These are phyloP conservation scores for Curvularia eragrostidis DNA, from an alignment of 2,329 filamentous ascomycete genomes.

Conservation along the genomic window DNA sequence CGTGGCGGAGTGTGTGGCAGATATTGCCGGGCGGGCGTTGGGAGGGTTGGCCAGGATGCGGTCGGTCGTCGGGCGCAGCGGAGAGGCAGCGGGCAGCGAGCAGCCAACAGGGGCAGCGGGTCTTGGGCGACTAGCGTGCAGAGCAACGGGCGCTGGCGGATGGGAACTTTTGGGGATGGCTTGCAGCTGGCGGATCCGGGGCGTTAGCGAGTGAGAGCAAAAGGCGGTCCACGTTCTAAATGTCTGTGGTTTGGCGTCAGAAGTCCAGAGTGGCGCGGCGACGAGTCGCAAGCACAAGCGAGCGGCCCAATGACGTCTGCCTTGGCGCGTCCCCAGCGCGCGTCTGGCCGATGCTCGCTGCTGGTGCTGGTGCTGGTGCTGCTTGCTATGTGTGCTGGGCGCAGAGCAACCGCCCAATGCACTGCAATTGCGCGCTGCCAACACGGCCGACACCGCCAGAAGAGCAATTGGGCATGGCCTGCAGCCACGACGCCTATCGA, in stretches of 20 bases:
- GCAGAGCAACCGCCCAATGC: too few relatives aligned
- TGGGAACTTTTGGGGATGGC: slow-evolving; percentile 13
- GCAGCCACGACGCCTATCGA: not conserved
- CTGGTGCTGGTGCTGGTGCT: slow-evolving; percentile 5
- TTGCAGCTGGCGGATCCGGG: slow-evolving; percentile 23
- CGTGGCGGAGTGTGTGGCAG: slow-evolving; percentile 46
- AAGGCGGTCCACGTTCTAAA: slow-evolving; percentile 40
- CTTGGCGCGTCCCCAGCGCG: slow-evolving; percentile 14
- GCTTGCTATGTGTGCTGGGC: not conserved
- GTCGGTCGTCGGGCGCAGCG: slow-evolving; percentile 30
- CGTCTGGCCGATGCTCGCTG: slow-evolving; percentile 3
- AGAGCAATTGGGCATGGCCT: not conserved
- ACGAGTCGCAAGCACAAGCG: slow-evolving; percentile 31
- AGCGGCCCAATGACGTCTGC: slow-evolving; percentile 38
- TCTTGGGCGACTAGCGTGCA: slow-evolving; percentile 17
- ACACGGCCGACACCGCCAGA: too few relatives aligned
- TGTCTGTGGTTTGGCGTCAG: slow-evolving; percentile 33
- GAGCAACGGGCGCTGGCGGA: slow-evolving; percentile 23
- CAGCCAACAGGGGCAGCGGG: slow-evolving; percentile 28
- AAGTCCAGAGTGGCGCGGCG: slow-evolving; percentile 30
- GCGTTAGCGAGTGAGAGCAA: slow-evolving; percentile 29
- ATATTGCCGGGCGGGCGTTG: slow-evolving; percentile 37
- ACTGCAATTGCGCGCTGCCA: too few relatives aligned
- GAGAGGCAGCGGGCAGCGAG: slow-evolving; percentile 24
- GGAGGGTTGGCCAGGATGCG: slow-evolving; percentile 29